Conservation (phyloP, 192 early-diverging fungal species). For the Backusella mclennaniae region DNA sequence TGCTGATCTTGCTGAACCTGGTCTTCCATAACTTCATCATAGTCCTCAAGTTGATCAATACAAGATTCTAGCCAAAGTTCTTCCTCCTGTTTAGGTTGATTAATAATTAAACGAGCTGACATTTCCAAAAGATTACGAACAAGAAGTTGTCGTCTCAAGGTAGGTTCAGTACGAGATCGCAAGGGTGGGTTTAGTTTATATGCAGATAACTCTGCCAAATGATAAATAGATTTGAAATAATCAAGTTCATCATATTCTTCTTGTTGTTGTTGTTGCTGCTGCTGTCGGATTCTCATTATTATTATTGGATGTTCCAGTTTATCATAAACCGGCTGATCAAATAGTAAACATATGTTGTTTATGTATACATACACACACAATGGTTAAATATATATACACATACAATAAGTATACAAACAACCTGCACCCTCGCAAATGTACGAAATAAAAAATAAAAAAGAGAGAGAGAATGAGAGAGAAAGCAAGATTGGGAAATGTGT, state of each 20-base stretch:
- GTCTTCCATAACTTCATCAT: constrained; percentile 20
- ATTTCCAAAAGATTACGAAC: constrained; percentile 12
- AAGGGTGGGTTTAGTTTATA: constrained; percentile 7
- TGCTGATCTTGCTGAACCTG: background rate
- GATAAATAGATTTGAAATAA: constrained; percentile 3
- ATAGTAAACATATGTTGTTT: background rate
- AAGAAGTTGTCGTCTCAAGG: constrained; percentile 17
- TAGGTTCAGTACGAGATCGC: constrained; percentile 13
- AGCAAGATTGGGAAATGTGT: background rate
- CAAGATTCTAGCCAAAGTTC: constrained; percentile 32
- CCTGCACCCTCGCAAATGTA: background rate
- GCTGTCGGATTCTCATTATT: background rate
- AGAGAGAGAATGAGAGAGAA: background rate
- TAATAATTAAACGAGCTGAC: constrained; percentile 1
- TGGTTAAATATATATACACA: background rate
- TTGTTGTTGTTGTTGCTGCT: background rate
- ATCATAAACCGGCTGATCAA: background rate
- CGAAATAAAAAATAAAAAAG: background rate
- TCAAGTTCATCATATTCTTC: background rate
- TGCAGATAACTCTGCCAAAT: constrained; percentile 1
- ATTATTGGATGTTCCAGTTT: background rate
- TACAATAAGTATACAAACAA: background rate
- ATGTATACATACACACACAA: background rate
- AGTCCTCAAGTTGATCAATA: constrained; percentile 24
- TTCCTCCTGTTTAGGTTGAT: constrained; percentile 4